Evolutionary conservation across 2,329 filamentous ascomycete species (phyloP).

Genomic region (Trichophyton verrucosum): DNA sequence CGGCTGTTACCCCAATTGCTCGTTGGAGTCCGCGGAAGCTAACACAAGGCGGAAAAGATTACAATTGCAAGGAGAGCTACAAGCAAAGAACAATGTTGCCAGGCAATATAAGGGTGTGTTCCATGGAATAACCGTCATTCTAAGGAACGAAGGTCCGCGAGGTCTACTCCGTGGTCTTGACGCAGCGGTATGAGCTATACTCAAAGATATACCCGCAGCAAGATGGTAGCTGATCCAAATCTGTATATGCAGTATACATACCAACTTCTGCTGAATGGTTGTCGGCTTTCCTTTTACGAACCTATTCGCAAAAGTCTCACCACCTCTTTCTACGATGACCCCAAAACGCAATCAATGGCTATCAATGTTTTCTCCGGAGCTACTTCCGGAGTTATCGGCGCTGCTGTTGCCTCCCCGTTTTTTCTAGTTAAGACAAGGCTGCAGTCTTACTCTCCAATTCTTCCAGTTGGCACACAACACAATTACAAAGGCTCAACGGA

Average conservation of each 20-base stretch:
- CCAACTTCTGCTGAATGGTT: conserved; percentile 92
- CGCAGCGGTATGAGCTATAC: conserved; percentile 49
- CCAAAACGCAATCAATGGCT: conserved; percentile 65
- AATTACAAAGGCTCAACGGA: conserved; percentile 76
- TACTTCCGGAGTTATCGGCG: conserved; percentile 76
- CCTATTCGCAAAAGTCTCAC: conserved; percentile 68
- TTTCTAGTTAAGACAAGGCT: conserved; percentile 95
- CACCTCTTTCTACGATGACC: conserved; percentile 56
- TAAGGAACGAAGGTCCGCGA: conserved; percentile 74
- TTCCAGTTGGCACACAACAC: conserved; percentile 95
- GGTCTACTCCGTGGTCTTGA: conserved; percentile 83
- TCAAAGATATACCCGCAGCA: not conserved
- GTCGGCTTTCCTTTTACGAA: conserved; percentile 93
- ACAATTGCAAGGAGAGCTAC: conserved; percentile 91
- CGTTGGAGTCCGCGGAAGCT: not conserved
- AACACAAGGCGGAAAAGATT: conserved; percentile 44
- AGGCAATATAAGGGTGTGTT: conserved; percentile 83
- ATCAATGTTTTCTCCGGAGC: conserved; percentile 94
- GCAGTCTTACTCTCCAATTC: conserved; percentile 83
- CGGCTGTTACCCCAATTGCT: not conserved
- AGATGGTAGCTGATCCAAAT: conserved; percentile 2
- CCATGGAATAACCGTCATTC: conserved; percentile 80
- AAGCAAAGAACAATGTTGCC: conserved; percentile 70
- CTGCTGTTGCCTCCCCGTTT: conserved; percentile 86
- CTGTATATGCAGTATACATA: conserved; percentile 59